Conservation (phyloP, 179 eudicot species). For the Sideroxylon spinosum region DNA sequence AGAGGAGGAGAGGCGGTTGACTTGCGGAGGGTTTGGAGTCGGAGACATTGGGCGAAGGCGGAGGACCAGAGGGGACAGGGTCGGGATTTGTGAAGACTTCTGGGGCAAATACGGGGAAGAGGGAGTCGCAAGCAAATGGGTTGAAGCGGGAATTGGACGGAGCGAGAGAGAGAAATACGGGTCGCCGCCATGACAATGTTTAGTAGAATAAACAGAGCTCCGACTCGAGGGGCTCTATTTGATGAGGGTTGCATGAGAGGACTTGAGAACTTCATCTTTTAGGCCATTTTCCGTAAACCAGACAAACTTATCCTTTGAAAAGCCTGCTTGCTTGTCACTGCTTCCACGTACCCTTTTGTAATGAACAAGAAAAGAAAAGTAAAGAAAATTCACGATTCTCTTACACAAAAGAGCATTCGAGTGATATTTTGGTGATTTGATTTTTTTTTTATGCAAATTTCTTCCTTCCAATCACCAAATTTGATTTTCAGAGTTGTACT, state of each 20-base stretch:
- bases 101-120: background rate
- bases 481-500: no score
- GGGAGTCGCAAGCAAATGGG: background rate
- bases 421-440: no score
- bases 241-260: no score
- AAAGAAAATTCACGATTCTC: no score
- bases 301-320: no score
- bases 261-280: background rate
- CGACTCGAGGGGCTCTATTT: background rate
- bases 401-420: no score
- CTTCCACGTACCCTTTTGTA: no score
- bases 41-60: constrained; percentile 56
- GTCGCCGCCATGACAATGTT: background rate
- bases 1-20: constrained; percentile 24
- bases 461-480: no score
- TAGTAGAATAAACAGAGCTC: background rate
- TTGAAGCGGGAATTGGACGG: background rate
- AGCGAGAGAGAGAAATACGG: background rate
- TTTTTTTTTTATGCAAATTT: no score
- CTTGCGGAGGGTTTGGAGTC: constrained; percentile 27
- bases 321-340: no score
- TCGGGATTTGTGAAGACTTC: background rate
- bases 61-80: constrained; percentile 13
- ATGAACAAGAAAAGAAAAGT: no score
- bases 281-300: background rate